Conservation (phyloP, 2,329 filamentous ascomycete genomes). For the Stagonosporopsis vannaccii region DNA sequence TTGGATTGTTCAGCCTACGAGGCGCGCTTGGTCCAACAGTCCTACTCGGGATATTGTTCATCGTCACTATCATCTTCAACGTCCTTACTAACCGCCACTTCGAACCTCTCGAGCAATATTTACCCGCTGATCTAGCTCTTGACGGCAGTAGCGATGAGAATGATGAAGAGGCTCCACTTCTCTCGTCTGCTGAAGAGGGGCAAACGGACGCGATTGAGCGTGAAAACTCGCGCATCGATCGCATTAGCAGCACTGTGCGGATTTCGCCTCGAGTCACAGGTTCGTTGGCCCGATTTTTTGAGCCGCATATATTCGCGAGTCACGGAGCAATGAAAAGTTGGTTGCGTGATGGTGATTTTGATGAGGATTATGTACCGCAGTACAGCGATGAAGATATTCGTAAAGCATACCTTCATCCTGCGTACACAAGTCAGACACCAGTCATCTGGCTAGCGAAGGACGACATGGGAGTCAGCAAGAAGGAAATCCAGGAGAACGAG, state of each 20-base stretch:
- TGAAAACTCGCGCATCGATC: conserved; percentile 36
- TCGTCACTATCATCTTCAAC: conserved; percentile 44
- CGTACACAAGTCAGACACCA: conserved; percentile 43
- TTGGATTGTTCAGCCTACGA: conserved; percentile 74
- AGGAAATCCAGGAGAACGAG: conserved; percentile 41
- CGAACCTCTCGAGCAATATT: conserved; percentile 44
- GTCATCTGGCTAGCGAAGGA: conserved; percentile 47
- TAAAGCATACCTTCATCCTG: conserved; percentile 47
- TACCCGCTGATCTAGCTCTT: conserved; percentile 43
- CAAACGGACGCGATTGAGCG: conserved; percentile 28
- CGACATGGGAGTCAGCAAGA: conserved; percentile 42
- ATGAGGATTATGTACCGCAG: conserved; percentile 41
- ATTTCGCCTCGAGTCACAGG: conserved; percentile 36
- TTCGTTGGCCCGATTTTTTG: conserved; percentile 44
- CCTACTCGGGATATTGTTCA: conserved; percentile 42
- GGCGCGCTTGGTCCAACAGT: conserved; percentile 44
- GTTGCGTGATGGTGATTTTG: conserved; percentile 42
- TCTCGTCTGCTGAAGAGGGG: conserved; percentile 43
- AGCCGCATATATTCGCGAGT: conserved; percentile 46
- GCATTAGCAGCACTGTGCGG: conserved; percentile 33
- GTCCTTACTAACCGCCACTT: conserved; percentile 45
- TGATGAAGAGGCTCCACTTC: conserved; percentile 39
- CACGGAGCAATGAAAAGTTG: conserved; percentile 45
- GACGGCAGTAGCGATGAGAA: conserved; percentile 28
- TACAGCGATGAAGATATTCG: conserved; percentile 44